Evolutionary conservation across 2,329 filamentous ascomycete genomes (phyloP).

Genomic region (Thyridium curvatum): DNA sequence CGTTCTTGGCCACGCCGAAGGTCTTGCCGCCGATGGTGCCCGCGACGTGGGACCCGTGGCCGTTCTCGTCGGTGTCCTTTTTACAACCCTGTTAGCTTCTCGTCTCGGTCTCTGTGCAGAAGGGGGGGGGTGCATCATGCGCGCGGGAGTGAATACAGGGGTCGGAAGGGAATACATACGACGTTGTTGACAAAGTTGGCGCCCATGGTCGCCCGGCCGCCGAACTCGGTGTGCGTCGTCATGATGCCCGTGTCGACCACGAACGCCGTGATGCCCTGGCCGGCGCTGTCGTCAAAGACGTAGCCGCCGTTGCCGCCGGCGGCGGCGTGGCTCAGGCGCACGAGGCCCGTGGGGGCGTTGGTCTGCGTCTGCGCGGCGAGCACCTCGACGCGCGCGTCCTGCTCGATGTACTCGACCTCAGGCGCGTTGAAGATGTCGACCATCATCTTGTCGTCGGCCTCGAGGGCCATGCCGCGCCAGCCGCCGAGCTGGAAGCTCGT

Average conservation of each 20-base stretch:
- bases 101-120: not conserved
- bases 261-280: slow-evolving; percentile 52
- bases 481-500: slow-evolving; percentile 37
- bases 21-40: slow-evolving; percentile 55
- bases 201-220: slow-evolving; percentile 46
- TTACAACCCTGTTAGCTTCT: slow-evolving; percentile 2
- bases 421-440: slow-evolving; percentile 38
- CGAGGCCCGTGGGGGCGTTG: slow-evolving; percentile 46
- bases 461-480: slow-evolving; percentile 45
- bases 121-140: too few species aligned
- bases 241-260: slow-evolving; percentile 61
- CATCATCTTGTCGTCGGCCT: slow-evolving; percentile 24
- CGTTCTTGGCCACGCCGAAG: slow-evolving; percentile 57
- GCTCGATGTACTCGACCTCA: slow-evolving; percentile 36
- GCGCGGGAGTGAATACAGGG: too few species aligned
- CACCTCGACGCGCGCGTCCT: slow-evolving; percentile 38
- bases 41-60: slow-evolving; percentile 59
- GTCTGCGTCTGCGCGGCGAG: slow-evolving; percentile 33
- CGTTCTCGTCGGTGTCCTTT: slow-evolving; percentile 46
- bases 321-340: slow-evolving; percentile 42
- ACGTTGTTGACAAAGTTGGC: slow-evolving; percentile 44
- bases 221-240: slow-evolving; percentile 47
- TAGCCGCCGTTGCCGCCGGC: slow-evolving; percentile 28
- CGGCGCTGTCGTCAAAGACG: slow-evolving; percentile 45
- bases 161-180: slow-evolving; percentile 31